Evolutionary conservation across 495 filamentous ascomycete genomes (phyloP), one percentile per base, ranked within the genome.

Genomic region (Stereocaulon alpinum): DNA sequence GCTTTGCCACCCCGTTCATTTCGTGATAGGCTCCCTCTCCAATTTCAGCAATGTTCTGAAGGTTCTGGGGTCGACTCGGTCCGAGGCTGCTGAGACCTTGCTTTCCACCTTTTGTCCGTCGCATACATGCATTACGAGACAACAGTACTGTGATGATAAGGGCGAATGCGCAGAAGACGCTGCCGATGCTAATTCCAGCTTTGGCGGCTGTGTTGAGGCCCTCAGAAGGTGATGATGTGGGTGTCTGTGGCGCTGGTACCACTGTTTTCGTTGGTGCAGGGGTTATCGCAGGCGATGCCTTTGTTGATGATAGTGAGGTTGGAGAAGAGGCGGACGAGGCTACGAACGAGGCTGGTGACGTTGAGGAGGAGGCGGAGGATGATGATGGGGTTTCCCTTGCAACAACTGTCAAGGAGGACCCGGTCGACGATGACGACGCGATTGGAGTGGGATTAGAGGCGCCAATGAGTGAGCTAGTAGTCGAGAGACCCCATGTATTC

Each of bases 111-210:
- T n/a, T 20, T 55, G 34, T 41, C 12, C 30, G 43, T 30, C 54
- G 32, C 42, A 27, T 14, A n/a, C 53, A 40, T 52, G 12, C 30
- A 42, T 29, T 24, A n/a, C 51, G 44, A 57, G 32, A 34, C 20
- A 61, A 52, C 2, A 58, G 27, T 14, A 61, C 4, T 7, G 22
- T 40, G 18, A 52, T 34, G 2, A 40, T 22, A 40, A 61, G 18
- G 3, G 49, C 49, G 12, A 60, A 6, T 27, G 58, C 47, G 60
- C 43, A 61, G 29, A 57, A 20, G 12, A 53, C 52, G 24, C 44
- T 52, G 30, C 55, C 29, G 22, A 58, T 53, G 20, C 55, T 53
- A 20, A 62, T 58, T 5, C 54, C 60, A 11, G 60, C 60, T 24
- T 58, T 53, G 34, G 53, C 55, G 42, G 32, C 44, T 10, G 43